Evolutionary conservation across 148 eudicot genomes (phyloP), one percentile per base, ranked within the genome.

Genomic region (Euryodendron excelsum): DNA sequence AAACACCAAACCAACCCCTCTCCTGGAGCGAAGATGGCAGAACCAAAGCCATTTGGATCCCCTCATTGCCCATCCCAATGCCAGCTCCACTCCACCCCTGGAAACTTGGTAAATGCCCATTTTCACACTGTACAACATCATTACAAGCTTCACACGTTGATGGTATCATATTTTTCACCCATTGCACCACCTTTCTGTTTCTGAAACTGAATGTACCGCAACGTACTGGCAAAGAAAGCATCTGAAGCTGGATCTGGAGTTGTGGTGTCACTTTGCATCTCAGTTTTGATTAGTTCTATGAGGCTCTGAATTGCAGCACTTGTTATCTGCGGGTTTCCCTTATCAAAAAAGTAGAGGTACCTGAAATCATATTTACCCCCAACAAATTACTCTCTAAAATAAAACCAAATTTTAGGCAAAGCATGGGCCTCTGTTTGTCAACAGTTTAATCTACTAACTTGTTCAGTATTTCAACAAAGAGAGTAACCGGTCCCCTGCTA

Each of bases 401-500:
- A 0, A 56, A 45, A 48, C 20, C 14, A 21, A 23, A 36, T 41
- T 1, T 1, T 7, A 37, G 11, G 37, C 9, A 44, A 66, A 68
- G 28, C 5, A 68, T n/a, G 2, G 13, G 27, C 5, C 5, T 3
- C 12, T 41, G 9, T 68, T 21, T 1, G 30, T 30, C 23, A 75
- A 39, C 34, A 73, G 39, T 37, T 17, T 7, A 11, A 44, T 74
- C 20, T 10, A 87, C 98, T 87, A 67, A 96, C 99, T 96, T 96
- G 94, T 96, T 96, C 61, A 96, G 83, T 72, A 96, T 93, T 80
- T 96, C 99, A 69, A 96, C 98, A 62, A 96, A 94, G 74, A 96
- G 87, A 56, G 95, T 96, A 30, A 92, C 93, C 0, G 98, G 92
- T 45, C 99, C 99, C 71, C 99, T 89, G 88, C 97, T 96, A 72